A percentile compares a stretch with the other conserved stretches of the same genome.
phyloP scores from a whole-genome alignment of 2,329 filamentous ascomycete species.

The Pseudogymnoascus sp. region DNA sequence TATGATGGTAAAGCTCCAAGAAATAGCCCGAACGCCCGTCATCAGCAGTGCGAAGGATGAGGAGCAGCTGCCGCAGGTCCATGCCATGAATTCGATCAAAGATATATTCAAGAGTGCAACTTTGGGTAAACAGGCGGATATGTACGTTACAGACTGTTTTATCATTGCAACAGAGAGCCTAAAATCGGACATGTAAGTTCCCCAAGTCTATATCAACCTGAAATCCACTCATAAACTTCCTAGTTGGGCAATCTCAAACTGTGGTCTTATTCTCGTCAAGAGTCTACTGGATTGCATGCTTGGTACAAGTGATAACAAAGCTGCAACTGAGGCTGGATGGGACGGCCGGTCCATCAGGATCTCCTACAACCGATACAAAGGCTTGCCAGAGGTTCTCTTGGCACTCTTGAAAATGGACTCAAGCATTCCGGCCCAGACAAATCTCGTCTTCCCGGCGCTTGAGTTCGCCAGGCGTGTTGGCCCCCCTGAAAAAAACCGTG shows the following conservation, averaged over 20 bases:
- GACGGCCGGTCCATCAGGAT: slow-evolving; percentile 57
- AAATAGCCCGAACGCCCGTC: slow-evolving; percentile 48
- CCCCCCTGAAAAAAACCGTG: slow-evolving; percentile 42
- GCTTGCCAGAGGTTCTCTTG: slow-evolving; percentile 55
- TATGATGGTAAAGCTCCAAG: slow-evolving; percentile 54
- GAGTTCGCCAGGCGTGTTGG: slow-evolving; percentile 69
- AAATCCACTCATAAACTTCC: background rate
- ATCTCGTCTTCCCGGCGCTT: slow-evolving; percentile 65
- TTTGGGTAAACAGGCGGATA: slow-evolving; percentile 64
- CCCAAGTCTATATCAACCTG: background rate
- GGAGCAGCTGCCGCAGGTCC: slow-evolving; percentile 75
- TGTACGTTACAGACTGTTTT: slow-evolving; percentile 64
- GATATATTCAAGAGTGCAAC: slow-evolving; percentile 82
- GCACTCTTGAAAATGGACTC: slow-evolving; percentile 43
- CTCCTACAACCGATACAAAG: slow-evolving; percentile 61
- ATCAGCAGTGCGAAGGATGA: slow-evolving; percentile 49
- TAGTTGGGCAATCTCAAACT: slow-evolving; percentile 91
- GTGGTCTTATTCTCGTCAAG: slow-evolving; percentile 78
- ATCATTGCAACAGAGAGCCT: slow-evolving; percentile 74
- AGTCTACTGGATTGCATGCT: slow-evolving; percentile 74
- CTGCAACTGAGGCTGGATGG: slow-evolving; percentile 52
- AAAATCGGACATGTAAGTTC: slow-evolving; percentile 62
- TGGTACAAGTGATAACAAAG: slow-evolving; percentile 65
- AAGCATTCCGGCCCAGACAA: slow-evolving; percentile 15
- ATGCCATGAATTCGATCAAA: slow-evolving; percentile 88